Conservation (phyloP, 139 green algal species). For the Zygnema cylindricum region DNA sequence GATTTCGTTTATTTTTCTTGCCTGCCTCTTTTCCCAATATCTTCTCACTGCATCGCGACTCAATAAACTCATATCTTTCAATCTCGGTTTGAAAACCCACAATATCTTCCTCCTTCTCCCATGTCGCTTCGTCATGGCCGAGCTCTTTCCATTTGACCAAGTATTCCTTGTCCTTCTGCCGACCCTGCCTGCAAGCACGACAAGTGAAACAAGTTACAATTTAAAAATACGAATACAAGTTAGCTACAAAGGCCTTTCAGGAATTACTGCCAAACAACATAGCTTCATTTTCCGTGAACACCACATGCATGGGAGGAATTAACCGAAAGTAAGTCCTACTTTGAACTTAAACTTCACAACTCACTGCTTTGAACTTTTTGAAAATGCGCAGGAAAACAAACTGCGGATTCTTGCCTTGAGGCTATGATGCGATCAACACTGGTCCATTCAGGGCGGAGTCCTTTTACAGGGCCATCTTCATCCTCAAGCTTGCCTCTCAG, state of each 20-base stretch:
- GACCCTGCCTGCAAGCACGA: neutral
- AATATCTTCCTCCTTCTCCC: conserved; percentile 57
- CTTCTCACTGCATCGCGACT: neutral
- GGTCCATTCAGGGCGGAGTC: conserved; percentile 29
- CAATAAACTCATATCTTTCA: neutral
- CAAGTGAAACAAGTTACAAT: neutral
- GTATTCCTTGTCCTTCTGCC: conserved; percentile 53
- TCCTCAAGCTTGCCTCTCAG: neutral
- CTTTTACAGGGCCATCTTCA: neutral
- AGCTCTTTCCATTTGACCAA: conserved; percentile 62
- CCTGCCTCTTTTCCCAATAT: neutral
- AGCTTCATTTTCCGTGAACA: neutral
- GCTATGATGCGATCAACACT: conserved; percentile 48
- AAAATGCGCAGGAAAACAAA: neutral
- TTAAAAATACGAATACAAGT: neutral
- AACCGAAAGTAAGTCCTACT: neutral
- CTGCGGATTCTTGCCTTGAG: conserved; percentile 13
- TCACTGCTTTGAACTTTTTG: neutral
- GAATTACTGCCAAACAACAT: neutral
- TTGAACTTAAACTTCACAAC: neutral
- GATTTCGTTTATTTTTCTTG: neutral
- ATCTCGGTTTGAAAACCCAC: neutral
- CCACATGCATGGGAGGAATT: neutral
- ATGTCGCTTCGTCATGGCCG: conserved; percentile 60
- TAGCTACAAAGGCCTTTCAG: neutral